phyloP scores from a whole-genome alignment of 352 stramenopile genomes.

The Phytophthora niederhauseri region DNA sequence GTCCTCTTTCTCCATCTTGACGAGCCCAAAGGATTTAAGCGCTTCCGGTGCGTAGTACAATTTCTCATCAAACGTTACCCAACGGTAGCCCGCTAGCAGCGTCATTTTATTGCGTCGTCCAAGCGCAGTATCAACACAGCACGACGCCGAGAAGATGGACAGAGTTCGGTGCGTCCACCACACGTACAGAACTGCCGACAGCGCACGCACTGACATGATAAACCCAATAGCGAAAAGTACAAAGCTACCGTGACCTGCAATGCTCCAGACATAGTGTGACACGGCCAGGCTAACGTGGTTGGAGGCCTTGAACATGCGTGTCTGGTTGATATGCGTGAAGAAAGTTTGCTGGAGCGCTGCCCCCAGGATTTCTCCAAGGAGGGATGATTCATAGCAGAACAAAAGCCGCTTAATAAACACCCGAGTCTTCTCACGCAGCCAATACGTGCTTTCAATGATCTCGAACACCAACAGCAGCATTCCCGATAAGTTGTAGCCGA shows the following conservation, averaged over 20 bases:
- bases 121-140: constrained; percentile 29
- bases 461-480: constrained; percentile 16
- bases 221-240: constrained; percentile 22
- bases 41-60: constrained; percentile 25
- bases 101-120: constrained; percentile 30
- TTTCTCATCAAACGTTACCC: constrained; percentile 2
- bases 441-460: constrained; percentile 23
- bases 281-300: not conserved
- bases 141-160: constrained; percentile 6
- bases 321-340: constrained; percentile 22
- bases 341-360: constrained; percentile 21
- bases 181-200: constrained; percentile 26
- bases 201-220: constrained; percentile 17
- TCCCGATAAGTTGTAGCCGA: constrained; percentile 38
- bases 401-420: constrained; percentile 26
- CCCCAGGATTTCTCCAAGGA: constrained; percentile 28
- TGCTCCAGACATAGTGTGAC: constrained; percentile 31
- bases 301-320: not conserved
- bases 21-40: constrained; percentile 23
- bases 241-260: constrained; percentile 25
- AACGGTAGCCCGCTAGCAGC: constrained; percentile 29
- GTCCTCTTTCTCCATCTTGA: constrained; percentile 23
- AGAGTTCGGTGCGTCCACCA: constrained; percentile 19
- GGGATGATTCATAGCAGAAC: constrained; percentile 30
- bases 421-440: constrained; percentile 3